A percentile compares a stretch with the other conserved stretches of the same genome.
These are phyloP conservation scores for Aspergillus pseudoglaucus DNA, from an alignment of 2,329 filamentous ascomycete species.

Conservation along the genomic window DNA sequence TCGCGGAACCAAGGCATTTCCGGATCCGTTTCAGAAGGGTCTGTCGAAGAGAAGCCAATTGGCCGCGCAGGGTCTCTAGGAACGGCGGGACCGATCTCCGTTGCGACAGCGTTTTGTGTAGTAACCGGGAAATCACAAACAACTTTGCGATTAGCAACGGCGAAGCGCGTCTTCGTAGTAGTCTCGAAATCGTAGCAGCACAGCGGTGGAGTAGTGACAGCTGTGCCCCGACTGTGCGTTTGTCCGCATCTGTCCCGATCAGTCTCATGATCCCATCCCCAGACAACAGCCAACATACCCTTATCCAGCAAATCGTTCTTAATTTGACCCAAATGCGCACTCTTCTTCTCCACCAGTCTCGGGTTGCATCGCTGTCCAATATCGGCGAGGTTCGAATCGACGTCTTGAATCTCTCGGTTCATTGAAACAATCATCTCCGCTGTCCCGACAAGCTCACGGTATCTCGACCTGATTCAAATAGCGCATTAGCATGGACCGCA, in stretches of 20 bases:
- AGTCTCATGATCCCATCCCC: neutral
- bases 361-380: constrained; percentile 76
- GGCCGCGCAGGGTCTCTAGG: constrained; percentile 59
- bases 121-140: constrained; percentile 66
- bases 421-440: constrained; percentile 92
- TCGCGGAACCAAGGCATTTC: constrained; percentile 42
- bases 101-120: constrained; percentile 66
- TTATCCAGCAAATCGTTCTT: constrained; percentile 29
- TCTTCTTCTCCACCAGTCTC: constrained; percentile 60
- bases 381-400: constrained; percentile 63
- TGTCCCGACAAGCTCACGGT: constrained; percentile 83
- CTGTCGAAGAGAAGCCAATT: constrained; percentile 55
- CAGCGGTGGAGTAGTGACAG: constrained; percentile 53
- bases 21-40: constrained; percentile 62
- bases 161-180: constrained; percentile 47
- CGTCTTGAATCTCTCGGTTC: constrained; percentile 67
- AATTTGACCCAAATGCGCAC: constrained; percentile 49
- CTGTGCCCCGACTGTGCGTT: constrained; percentile 49
- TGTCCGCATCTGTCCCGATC: constrained; percentile 27
- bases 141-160: constrained; percentile 60
- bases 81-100: constrained; percentile 42
- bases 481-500: constrained; percentile 7
- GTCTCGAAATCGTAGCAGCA: constrained; percentile 46
- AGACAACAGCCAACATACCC: constrained; percentile 17
- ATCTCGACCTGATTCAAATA: constrained; percentile 50